phyloP scores from a whole-genome alignment of 768 basidiomycete species.

The Crucibulum laeve region DNA sequence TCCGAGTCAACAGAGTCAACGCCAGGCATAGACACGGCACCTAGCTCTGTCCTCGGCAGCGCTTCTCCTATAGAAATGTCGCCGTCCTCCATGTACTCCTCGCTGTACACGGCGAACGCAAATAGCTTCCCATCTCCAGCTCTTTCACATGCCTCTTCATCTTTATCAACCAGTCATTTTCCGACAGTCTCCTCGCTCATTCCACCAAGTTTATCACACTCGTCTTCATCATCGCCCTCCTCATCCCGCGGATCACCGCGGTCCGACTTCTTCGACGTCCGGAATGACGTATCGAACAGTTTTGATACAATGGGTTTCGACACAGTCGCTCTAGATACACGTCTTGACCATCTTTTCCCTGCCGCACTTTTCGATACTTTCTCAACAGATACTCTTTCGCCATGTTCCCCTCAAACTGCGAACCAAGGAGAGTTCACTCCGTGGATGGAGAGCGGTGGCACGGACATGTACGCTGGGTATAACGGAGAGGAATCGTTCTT shows the following conservation, averaged over 20 bases:
- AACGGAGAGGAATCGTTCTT: conserved; percentile 17
- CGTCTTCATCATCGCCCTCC: conserved; percentile 32
- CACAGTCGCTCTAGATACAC: conserved; percentile 22
- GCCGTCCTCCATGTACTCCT: conserved; percentile 26
- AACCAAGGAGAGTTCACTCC: conserved; percentile 22
- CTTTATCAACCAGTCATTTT: neutral
- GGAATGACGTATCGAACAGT: conserved; percentile 18
- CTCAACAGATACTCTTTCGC: conserved; percentile 26
- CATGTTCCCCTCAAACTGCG: conserved; percentile 20
- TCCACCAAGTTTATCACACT: conserved; percentile 19
- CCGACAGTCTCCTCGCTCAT: conserved; percentile 1
- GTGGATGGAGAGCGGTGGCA: conserved; percentile 32
- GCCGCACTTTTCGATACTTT: conserved; percentile 31
- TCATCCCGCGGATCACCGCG: conserved; percentile 34
- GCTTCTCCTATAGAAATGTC: neutral
- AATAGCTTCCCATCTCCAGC: conserved; percentile 1
- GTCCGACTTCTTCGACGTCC: conserved; percentile 31
- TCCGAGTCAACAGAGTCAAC: conserved; percentile 11
- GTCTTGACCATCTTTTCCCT: conserved; percentile 29
- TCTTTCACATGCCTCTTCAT: neutral
- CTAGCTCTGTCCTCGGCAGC: neutral
- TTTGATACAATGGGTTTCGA: conserved; percentile 29
- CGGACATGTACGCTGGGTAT: conserved; percentile 27
- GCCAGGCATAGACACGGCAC: neutral
- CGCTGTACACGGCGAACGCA: conserved; percentile 8